phyloP scores from a whole-genome alignment of 1,139 yeast species.

The Geotrichum histeridarum region DNA sequence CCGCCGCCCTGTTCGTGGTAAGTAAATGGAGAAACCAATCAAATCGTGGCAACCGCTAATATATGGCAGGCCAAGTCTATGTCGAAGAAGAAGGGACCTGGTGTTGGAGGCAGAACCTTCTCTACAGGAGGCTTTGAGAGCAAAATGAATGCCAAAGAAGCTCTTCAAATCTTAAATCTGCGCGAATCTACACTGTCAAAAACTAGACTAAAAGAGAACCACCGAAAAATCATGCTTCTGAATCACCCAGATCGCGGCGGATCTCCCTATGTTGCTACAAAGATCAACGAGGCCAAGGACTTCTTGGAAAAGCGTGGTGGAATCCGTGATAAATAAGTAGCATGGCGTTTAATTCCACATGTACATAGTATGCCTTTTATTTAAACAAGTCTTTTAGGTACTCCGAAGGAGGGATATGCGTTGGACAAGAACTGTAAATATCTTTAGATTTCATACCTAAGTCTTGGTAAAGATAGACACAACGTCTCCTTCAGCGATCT shows the following conservation, averaged over 20 bases:
- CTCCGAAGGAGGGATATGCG: too few relatives aligned
- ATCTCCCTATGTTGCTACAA: conserved; percentile 88
- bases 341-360: background rate
- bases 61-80: conserved; percentile 51
- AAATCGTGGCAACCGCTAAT: conserved; percentile 1
- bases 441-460: background rate
- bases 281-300: conserved; percentile 95
- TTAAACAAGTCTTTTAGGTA: background rate
- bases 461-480: conserved; percentile 77
- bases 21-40: conserved; percentile 1
- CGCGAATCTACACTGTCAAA: conserved; percentile 73
- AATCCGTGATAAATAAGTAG: conserved; percentile 28
- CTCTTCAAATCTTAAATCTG: conserved; percentile 78
- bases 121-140: conserved; percentile 82
- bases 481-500: conserved; percentile 88
- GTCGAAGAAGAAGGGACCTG: conserved; percentile 65
- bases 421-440: background rate
- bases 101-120: conserved; percentile 66
- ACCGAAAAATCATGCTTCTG: conserved; percentile 85
- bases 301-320: conserved; percentile 81
- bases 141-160: conserved; percentile 88
- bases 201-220: conserved; percentile 82
- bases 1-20: conserved; percentile 41
- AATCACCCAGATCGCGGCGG: conserved; percentile 99
- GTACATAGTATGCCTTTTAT: conserved; percentile 1